These are phyloP conservation scores for Hypoxylon sp. DNA, from an alignment of 2,329 filamentous ascomycete genomes.

Conservation along the genomic window DNA sequence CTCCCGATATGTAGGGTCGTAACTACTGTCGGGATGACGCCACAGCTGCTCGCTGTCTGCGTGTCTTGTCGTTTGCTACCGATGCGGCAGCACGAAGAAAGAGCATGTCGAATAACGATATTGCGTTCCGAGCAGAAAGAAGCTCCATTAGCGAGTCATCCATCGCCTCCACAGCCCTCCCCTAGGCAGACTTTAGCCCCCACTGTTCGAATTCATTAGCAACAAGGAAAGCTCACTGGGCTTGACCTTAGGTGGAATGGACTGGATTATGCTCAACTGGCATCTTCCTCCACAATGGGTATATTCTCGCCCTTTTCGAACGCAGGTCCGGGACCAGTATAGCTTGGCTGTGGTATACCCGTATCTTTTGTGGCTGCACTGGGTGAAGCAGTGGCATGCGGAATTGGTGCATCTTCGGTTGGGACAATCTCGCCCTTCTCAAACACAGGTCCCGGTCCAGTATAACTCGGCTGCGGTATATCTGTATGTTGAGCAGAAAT, in stretches of 20 bases:
- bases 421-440: constrained; percentile 64
- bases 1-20: background rate
- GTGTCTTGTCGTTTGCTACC: constrained; percentile 20
- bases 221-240: constrained; percentile 40
- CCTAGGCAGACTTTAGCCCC: background rate
- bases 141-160: constrained; percentile 3
- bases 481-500: constrained; percentile 37
- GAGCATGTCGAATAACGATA: constrained; percentile 14
- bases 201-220: constrained; percentile 18
- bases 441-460: constrained; percentile 64
- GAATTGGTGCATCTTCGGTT: constrained; percentile 55
- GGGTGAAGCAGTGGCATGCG: constrained; percentile 51
- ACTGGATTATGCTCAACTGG: constrained; percentile 47
- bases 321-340: constrained; percentile 62
- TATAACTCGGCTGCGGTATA: constrained; percentile 53
- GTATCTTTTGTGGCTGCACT: constrained; percentile 18
- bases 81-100: constrained; percentile 18
- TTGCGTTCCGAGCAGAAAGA: constrained; percentile 4
- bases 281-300: constrained; percentile 53
- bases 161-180: background rate
- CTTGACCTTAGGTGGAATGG: background rate
- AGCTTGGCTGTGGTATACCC: constrained; percentile 61
- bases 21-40: constrained; percentile 10
- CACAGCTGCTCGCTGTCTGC: constrained; percentile 29
- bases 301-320: constrained; percentile 65